Percentiles rank a stretch among this genome's conserved stretches.
phyloP scores from a whole-genome alignment of 23 red algal genomes.

The Gracilaria gracilis region DNA sequence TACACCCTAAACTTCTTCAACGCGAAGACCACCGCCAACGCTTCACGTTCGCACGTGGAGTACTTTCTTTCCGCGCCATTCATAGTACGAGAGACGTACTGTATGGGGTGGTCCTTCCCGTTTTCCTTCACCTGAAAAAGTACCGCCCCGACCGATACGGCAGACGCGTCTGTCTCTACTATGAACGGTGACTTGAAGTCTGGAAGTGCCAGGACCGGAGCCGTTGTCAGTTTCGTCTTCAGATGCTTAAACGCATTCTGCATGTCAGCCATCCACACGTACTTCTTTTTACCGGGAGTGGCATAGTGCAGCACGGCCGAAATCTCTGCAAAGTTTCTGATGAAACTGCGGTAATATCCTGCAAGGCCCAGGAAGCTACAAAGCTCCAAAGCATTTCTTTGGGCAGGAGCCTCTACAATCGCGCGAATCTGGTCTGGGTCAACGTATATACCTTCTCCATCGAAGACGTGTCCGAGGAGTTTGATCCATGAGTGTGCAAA shows the following conservation, averaged over 20 bases:
- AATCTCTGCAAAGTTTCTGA: constrained; percentile 28
- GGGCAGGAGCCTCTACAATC: neutral
- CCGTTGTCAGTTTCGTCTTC: constrained; percentile 18
- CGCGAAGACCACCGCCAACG: constrained; percentile 12
- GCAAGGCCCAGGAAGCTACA: neutral
- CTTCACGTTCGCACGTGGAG: constrained; percentile 1
- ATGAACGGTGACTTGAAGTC: constrained; percentile 3
- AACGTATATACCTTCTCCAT: neutral
- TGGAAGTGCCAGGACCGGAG: constrained; percentile 23
- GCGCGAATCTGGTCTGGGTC: neutral
- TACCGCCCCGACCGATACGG: neutral
- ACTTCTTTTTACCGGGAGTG: neutral
- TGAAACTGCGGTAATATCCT: constrained; percentile 36
- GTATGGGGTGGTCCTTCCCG: constrained; percentile 20
- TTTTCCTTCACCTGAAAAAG: constrained; percentile 28
- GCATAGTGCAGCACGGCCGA: neutral
- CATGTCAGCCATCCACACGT: constrained; percentile 17
- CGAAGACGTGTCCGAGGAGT: neutral
- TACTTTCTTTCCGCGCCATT: constrained; percentile 14
- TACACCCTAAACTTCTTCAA: constrained; percentile 50
- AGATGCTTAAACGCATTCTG: constrained; percentile 12
- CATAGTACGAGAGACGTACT: constrained; percentile 21
- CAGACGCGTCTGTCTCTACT: constrained; percentile 31
- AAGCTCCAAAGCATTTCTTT: neutral
- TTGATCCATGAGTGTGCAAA: neutral